Evolutionary conservation across 352 stramenopile species (phyloP).

Genomic region (Phytophthora palmivora): DNA sequence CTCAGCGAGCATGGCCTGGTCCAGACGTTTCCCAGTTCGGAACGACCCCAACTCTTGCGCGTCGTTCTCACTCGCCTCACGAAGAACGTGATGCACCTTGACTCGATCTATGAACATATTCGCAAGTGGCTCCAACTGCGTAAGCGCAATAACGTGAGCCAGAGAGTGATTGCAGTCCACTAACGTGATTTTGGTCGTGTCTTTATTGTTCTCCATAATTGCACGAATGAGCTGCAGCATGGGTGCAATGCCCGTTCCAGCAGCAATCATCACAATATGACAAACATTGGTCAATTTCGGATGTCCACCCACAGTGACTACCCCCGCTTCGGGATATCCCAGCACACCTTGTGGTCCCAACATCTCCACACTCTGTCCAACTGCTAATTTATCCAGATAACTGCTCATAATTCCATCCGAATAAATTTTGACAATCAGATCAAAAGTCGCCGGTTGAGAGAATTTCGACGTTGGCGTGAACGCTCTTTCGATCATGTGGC

Average conservation of each 20-base stretch:
- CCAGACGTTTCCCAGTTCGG: constrained; percentile 54
- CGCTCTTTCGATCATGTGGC: constrained; percentile 75
- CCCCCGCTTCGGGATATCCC: constrained; percentile 60
- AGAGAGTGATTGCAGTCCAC: constrained; percentile 80
- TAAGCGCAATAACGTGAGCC: constrained; percentile 71
- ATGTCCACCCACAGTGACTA: constrained; percentile 58
- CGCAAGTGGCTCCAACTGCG: constrained; percentile 74
- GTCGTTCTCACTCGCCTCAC: constrained; percentile 51
- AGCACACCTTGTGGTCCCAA: constrained; percentile 70
- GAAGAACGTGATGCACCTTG: constrained; percentile 73
- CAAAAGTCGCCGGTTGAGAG: constrained; percentile 62
- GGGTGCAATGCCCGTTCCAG: constrained; percentile 79
- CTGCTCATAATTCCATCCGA: constrained; percentile 75
- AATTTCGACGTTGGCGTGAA: constrained; percentile 86
- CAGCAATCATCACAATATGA: constrained; percentile 82
- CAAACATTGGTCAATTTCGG: constrained; percentile 47
- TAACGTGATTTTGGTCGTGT: constrained; percentile 72
- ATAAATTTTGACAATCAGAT: constrained; percentile 85
- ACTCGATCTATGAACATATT: constrained; percentile 82
- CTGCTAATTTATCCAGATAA: constrained; percentile 60
- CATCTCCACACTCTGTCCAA: constrained; percentile 79
- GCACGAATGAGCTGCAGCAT: constrained; percentile 86
- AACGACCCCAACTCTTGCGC: constrained; percentile 59
- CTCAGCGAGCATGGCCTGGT: constrained; percentile 48
- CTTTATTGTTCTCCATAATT: constrained; percentile 61